phyloP scores from a whole-genome alignment of 148 eudicot genomes.

The Cornus controversa region DNA sequence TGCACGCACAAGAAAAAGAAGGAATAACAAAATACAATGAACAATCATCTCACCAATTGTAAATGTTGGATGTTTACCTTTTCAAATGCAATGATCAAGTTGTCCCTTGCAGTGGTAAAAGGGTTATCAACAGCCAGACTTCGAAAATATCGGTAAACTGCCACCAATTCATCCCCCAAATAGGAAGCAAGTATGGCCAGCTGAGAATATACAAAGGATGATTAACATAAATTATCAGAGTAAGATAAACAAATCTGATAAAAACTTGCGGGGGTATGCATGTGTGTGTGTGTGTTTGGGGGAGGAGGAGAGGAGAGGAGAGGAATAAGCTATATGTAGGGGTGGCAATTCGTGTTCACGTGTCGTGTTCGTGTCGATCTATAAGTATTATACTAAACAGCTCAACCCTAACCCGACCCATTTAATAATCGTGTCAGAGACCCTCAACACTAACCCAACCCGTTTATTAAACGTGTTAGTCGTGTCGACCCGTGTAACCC shows the following conservation, averaged over 20 bases:
- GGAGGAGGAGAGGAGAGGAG: too few relatives aligned
- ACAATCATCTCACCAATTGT: neutral
- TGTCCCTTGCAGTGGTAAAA: constrained; percentile 89
- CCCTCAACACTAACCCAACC: too few relatives aligned
- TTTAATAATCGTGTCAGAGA: too few relatives aligned
- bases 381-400: too few relatives aligned
- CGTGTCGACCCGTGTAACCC: too few relatives aligned
- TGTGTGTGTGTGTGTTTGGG: too few relatives aligned
- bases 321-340: too few relatives aligned
- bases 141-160: constrained; percentile 84
- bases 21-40: neutral
- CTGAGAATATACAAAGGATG: constrained; percentile 34
- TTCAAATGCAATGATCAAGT: constrained; percentile 92
- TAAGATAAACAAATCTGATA: neutral
- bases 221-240: neutral
- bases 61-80: constrained; percentile 44
- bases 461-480: too few relatives aligned
- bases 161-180: constrained; percentile 72
- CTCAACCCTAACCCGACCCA: too few relatives aligned
- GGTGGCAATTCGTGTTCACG: too few relatives aligned
- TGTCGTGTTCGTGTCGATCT: too few relatives aligned
- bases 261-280: too few relatives aligned
- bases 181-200: constrained; percentile 93
- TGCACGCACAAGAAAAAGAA: neutral
- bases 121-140: constrained; percentile 93